Base-by-base conservation (phyloP, 2,329 filamentous ascomycete genomes). In the Monilinia polystroma region DNA sequence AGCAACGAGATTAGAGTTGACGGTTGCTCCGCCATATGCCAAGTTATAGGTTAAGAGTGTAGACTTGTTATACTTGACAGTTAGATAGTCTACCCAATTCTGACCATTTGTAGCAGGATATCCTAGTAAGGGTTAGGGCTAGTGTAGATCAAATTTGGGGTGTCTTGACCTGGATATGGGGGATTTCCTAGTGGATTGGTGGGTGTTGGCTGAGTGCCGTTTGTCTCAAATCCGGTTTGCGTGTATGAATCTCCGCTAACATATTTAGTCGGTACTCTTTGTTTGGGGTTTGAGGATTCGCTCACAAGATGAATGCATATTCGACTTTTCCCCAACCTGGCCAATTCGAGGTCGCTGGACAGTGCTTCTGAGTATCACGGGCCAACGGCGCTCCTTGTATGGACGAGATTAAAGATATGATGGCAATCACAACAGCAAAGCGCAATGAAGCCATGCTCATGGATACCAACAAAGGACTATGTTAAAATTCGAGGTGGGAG, bases 71-170 rank as follows among this genome's bases (percentile, higher is more conserved):
- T 81, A 81, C 41, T 76, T 75, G 20, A 76, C 75, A 1, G 80
- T 81, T 14, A 83, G 73, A 71, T 79, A 84, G 67, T 81, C 84
- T n/a, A 85, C 77, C 82, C 83, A 86, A 72, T 85, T 85, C 0
- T 82, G 83, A 0, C 83, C 84, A 68, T 81, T 81, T 67, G 77
- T 69, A 11, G 78, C 73, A 35, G 79, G 79, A 66, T 70, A 77
- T 23, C 58, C 58, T 62, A 51, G 4, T 18, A 4, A 11, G 26
- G 45, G n/a, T 51, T 20, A 62, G 45, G 35, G 20, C 58, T 38
- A 38, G 12, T 29, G 32, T 16, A 18, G 14, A 20, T 51, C 20
- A 51, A 38, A 49, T 51, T 7, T 29, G 23, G 10, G 8, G 45
- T 38, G 29, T 6, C 26, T 18, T 54, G 35, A 14, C 79, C 79